Evolutionary conservation across 257 asterid species (phyloP).

Genomic region (Parsonsia alboflavescens): DNA sequence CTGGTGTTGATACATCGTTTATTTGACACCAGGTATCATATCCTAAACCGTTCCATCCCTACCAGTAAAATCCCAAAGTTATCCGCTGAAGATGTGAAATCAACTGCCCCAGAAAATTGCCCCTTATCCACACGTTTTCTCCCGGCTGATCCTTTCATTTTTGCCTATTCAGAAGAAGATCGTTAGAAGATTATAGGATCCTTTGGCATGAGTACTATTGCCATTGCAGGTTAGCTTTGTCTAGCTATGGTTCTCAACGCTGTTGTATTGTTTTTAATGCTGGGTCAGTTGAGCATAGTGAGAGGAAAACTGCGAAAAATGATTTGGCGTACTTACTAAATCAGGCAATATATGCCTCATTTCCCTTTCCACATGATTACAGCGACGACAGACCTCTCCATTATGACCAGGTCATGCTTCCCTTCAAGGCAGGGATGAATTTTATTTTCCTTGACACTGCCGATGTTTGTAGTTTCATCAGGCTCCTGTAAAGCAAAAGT

Average conservation of each 20-base stretch:
- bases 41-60: conserved; percentile 48
- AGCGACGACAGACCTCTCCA: conserved; percentile 36
- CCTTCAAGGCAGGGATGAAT: conserved; percentile 28
- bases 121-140: conserved; percentile 14
- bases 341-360: conserved; percentile 36
- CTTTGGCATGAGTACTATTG: background rate
- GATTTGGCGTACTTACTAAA: conserved; percentile 37
- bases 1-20: conserved; percentile 50
- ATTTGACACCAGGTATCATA: conserved; percentile 30
- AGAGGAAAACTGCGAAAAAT: conserved; percentile 1
- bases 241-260: background rate
- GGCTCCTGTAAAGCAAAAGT: conserved; percentile 23
- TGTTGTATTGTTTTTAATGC: background rate
- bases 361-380: conserved; percentile 31
- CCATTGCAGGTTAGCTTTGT: background rate
- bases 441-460: conserved; percentile 21
- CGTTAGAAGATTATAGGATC: background rate
- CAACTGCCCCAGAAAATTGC: conserved; percentile 9
- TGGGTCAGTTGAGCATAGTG: background rate
- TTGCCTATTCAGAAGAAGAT: conserved; percentile 24
- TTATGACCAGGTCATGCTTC: conserved; percentile 30
- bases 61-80: background rate
- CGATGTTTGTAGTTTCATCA: conserved; percentile 8
- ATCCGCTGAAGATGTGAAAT: conserved; percentile 7
- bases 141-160: conserved; percentile 2